Conservation (phyloP, 306 rosid genomes). For the Casuarina glauca region DNA sequence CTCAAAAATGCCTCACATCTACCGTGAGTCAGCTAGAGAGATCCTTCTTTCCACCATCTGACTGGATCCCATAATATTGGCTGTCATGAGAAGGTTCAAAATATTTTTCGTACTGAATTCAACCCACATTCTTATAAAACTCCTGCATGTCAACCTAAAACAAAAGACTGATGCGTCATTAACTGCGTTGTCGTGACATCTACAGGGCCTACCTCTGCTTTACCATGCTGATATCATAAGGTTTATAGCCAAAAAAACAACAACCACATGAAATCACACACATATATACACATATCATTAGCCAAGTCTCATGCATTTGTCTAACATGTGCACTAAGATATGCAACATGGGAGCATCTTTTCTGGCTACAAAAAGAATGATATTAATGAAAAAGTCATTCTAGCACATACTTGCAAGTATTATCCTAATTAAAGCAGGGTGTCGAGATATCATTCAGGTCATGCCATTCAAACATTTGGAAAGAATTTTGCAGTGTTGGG, state of each 20-base stretch:
- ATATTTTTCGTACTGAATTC: conserved; percentile 4
- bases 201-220: not conserved
- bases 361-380: not conserved
- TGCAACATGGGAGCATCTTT: not conserved
- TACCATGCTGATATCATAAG: not conserved
- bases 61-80: not conserved
- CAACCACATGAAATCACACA: not conserved
- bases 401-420: not conserved
- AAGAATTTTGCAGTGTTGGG: not conserved
- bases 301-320: not conserved
- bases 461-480: not conserved
- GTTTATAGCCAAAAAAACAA: not conserved
- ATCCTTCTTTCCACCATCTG: not conserved
- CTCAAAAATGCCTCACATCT: not conserved
- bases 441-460: not conserved
- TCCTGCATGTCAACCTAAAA: conserved; percentile 13
- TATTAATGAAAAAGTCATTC: not conserved
- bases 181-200: conserved; percentile 11
- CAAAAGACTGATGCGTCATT: not conserved
- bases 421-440: not conserved
- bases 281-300: not conserved
- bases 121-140: conserved; percentile 9
- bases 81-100: not conserved
- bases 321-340: not conserved
- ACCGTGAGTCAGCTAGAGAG: not conserved